Base-by-base conservation (phyloP, 2,329 filamentous ascomycete species). In the Scleromitrula shiraiana region DNA sequence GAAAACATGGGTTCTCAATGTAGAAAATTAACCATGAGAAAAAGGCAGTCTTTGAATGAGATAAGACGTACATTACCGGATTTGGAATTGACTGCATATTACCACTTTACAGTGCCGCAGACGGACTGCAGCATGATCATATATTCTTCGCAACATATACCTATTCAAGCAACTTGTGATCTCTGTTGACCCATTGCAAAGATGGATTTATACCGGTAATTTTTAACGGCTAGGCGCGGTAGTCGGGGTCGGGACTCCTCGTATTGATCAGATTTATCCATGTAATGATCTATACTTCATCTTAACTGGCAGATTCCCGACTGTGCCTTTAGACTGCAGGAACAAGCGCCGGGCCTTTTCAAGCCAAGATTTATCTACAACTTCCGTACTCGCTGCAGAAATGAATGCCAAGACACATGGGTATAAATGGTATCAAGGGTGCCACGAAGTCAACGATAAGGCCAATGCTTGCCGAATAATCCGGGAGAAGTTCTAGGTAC, bases 271-370 rank as follows among this genome's bases (percentile, higher is more conserved):
- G 27, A 27, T 14, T 24, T 37, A 47, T 36, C 45, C 45, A 47
- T 47, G 37, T 26, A 20, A 17, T 26, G 20, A 26, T 4, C 32
- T 27, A 47, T 47, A 27, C 43, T 35, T 23, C 17, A 10, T 30
- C 9, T n/a, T 22, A 15, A 26, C 36, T 41, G 44, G 44, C 26
- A 47, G 36, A 24, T 20, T 40, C 36, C 44, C 44, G 52, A 53
- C 58, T 52, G 57, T 58, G 59, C 58, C 60, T 47, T 53, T 38
- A 22, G 41, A 41, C 56, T 60, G 59, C 59, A 62, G 59, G 56
- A 57, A 59, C 60, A 59, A 58, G 56, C 60, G 55, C 56, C 50
- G 42, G 38, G 38, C 26, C 39, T 17, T 19, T 15, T 50, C 48
- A 47, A 38, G 27, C 30, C 27, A 43, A 49, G 23, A 41, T 15